Conservation (phyloP, 345 rosid species). For the Sonneratia alba region DNA sequence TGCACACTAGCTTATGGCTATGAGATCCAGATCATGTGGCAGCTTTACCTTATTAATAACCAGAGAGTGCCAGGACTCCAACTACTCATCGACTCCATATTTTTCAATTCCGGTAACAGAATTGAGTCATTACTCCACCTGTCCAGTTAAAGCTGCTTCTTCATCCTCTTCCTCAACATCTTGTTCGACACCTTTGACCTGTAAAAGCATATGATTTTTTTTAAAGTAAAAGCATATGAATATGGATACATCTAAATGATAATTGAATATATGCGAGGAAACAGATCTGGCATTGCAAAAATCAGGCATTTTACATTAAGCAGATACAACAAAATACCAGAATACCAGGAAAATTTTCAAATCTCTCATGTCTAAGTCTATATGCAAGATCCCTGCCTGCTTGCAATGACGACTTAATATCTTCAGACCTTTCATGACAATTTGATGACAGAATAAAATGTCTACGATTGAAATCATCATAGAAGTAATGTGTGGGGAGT, state of each 20-base stretch:
- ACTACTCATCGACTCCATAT: neutral
- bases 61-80: neutral
- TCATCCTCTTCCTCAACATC: conserved; percentile 67
- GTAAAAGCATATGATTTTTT: conserved; percentile 8
- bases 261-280: neutral
- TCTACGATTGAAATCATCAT: neutral
- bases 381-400: neutral
- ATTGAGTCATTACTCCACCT: conserved; percentile 31
- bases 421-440: neutral
- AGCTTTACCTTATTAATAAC: neutral
- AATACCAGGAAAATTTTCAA: neutral
- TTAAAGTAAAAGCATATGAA: conserved; percentile 9
- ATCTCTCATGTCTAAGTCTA: neutral
- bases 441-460: neutral
- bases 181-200: conserved; percentile 90
- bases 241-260: neutral
- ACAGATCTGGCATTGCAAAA: neutral
- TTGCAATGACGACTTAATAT: neutral
- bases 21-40: neutral
- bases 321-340: neutral
- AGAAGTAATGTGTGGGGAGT: neutral
- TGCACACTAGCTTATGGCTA: neutral
- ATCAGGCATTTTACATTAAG: neutral
- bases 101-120: neutral
- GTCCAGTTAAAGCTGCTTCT: conserved; percentile 38